phyloP scores from a whole-genome alignment of 2,329 filamentous ascomycete species.

The Claviceps humidiphila region DNA sequence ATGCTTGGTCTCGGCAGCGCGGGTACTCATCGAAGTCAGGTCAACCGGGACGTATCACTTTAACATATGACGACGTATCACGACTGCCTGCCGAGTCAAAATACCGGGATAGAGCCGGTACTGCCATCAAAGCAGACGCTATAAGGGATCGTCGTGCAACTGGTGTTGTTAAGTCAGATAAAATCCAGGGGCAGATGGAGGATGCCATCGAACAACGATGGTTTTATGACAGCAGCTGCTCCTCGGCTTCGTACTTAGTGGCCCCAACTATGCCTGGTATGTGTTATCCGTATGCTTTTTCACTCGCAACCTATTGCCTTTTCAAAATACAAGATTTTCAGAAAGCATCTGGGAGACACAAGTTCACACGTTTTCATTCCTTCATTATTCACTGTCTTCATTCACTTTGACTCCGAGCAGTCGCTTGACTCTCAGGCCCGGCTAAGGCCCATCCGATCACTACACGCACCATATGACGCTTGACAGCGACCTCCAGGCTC shows the following conservation, averaged over 20 bases:
- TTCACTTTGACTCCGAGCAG: too few relatives aligned
- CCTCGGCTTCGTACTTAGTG: conserved; percentile 35
- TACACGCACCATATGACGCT: too few relatives aligned
- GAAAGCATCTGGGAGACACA: too few relatives aligned
- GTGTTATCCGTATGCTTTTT: conserved; percentile 1
- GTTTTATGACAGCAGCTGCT: conserved; percentile 39
- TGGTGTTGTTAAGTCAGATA: conserved; percentile 46
- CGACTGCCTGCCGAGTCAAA: conserved; percentile 30
- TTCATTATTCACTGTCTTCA: too few relatives aligned
- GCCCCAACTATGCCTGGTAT: conserved; percentile 19
- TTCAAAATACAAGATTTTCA: too few relatives aligned
- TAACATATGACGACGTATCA: conserved; percentile 12
- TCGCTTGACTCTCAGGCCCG: too few relatives aligned
- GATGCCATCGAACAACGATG: conserved; percentile 47
- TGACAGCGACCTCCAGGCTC: too few relatives aligned
- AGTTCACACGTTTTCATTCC: too few relatives aligned
- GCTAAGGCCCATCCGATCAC: too few relatives aligned
- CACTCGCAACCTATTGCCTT: too few relatives aligned
- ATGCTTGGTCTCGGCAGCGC: conserved; percentile 22
- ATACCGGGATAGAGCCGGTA: conserved; percentile 27
- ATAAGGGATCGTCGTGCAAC: conserved; percentile 43
- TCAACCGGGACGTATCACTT: conserved; percentile 12
- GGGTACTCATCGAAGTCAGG: conserved; percentile 40
- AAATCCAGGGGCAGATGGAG: conserved; percentile 45
- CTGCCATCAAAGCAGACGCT: conserved; percentile 33